Percentiles rank a stretch among this genome's conserved stretches.
phyloP scores from a whole-genome alignment of 495 filamentous ascomycete species.

The Daldinia grandis region DNA sequence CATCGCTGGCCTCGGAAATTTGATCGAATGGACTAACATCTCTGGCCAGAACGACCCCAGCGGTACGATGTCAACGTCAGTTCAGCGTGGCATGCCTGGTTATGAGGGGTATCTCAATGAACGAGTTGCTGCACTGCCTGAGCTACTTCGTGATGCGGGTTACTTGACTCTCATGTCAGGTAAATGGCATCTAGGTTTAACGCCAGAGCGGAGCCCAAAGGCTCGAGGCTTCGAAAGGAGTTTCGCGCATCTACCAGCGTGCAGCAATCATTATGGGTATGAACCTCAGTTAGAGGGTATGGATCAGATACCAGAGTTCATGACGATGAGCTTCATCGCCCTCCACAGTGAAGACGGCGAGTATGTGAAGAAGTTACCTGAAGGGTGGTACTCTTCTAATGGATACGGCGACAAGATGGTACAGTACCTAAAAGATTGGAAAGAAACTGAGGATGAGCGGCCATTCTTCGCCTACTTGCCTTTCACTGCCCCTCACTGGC shows the following conservation, averaged over 20 bases:
- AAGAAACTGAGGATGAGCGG: constrained; percentile 56
- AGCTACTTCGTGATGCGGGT: constrained; percentile 67
- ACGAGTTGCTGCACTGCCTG: constrained; percentile 67
- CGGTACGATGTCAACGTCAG: constrained; percentile 50
- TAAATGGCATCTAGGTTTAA: constrained; percentile 66
- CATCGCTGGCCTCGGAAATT: constrained; percentile 58
- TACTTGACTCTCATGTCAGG: constrained; percentile 70
- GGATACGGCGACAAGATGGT: constrained; percentile 65
- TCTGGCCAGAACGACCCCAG: constrained; percentile 45
- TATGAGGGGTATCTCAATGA: constrained; percentile 74
- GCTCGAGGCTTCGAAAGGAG: constrained; percentile 55
- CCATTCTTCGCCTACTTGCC: constrained; percentile 70
- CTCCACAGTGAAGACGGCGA: constrained; percentile 68
- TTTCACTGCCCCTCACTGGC: constrained; percentile 71
- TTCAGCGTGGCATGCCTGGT: constrained; percentile 62
- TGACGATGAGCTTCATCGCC: constrained; percentile 62
- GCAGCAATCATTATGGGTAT: constrained; percentile 67
- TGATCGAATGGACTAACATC: constrained; percentile 52
- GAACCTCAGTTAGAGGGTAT: constrained; percentile 59
- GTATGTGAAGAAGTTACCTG: constrained; percentile 58
- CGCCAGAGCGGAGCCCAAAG: constrained; percentile 51
- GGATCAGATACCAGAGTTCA: constrained; percentile 56
- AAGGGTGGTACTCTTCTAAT: constrained; percentile 65
- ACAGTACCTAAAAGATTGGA: constrained; percentile 64
- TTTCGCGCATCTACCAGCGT: constrained; percentile 55